Evolutionary conservation across 176 grass and related monocot species (phyloP).

Genomic region (Dactylis glomerata): DNA sequence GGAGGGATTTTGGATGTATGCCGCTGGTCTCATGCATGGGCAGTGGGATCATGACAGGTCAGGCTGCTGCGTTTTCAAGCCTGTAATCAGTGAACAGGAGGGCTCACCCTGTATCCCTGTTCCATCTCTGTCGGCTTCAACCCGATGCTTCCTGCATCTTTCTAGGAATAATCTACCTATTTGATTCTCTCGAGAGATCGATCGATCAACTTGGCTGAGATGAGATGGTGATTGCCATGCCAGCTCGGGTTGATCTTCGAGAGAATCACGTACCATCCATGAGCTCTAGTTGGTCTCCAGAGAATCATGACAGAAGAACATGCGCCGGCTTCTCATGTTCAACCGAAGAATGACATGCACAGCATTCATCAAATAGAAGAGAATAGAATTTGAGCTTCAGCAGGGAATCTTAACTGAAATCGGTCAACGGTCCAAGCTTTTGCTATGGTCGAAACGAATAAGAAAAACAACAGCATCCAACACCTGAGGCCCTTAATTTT

Average conservation of each 20-base stretch:
- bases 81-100: conserved; percentile 41
- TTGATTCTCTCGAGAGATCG: neutral
- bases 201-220: neutral
- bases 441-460: neutral
- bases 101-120: conserved; percentile 41
- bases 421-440: neutral
- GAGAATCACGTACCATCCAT: neutral
- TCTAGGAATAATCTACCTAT: neutral
- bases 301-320: neutral
- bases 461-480: neutral
- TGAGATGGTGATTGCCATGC: neutral
- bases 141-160: conserved; percentile 28
- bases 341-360: neutral
- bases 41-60: conserved; percentile 45
- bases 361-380: neutral
- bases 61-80: conserved; percentile 34
- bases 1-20: conserved; percentile 28
- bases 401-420: neutral
- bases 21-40: conserved; percentile 19
- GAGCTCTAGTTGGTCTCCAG: neutral
- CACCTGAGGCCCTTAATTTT: neutral
- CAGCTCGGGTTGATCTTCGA: neutral
- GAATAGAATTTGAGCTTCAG: neutral
- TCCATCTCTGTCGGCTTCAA: conserved; percentile 32
- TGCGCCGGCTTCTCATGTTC: neutral